Base-by-base conservation (phyloP, 805 yeast genomes). In the Helenozyma rhizophorensis region DNA sequence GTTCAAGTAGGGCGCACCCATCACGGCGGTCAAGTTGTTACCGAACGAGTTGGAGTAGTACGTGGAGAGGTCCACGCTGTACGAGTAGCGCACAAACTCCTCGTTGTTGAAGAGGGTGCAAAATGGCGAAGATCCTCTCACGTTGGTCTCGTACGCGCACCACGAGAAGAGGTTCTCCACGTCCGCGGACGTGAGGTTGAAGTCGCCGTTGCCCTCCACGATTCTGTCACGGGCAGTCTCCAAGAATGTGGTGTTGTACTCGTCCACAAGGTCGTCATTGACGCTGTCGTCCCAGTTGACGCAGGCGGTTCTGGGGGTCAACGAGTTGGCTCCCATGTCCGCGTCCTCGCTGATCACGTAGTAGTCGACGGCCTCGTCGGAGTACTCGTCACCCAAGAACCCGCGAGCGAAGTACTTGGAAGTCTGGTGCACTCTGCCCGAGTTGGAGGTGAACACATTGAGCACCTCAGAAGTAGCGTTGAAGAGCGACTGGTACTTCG, bases 91-190 rank as follows among this genome's bases (percentile, higher is more conserved):
- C 32, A 80, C 58, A 65, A 76, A 79, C 40, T 84, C 90, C 15
- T 78, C 78, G 45, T 70, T 70, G 25, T 86, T 80, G 59, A 85
- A 78, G 21, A 81, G 65, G 23, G 69, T 68, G 57, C 94, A 84
- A 42, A 83, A 76, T 21, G 70, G 68, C 11, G 93, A 81, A 34
- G 58, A 53, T 8, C 93, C 94, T 36, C 66, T 68, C 8, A 76
- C 83, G 35, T 83, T 83, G 27, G 83, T 58, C 57, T 85, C 95
- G 52, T 69, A 85, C 3, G 85, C 88, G 59, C 94, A 84, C 59
- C 78, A 70, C 9, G 68, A 62, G 47, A 81, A 78, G 42, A 84
- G 48, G 15, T 55, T 57, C 26, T 53, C 57, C 16, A 78, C 72
- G 47, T 85, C 90, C 23, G 54, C 48, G 2, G 64, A 50, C 3